These are phyloP conservation scores for Tilletia setariae DNA, from an alignment of 1,284 basidiomycete genomes.

Conservation along the genomic window DNA sequence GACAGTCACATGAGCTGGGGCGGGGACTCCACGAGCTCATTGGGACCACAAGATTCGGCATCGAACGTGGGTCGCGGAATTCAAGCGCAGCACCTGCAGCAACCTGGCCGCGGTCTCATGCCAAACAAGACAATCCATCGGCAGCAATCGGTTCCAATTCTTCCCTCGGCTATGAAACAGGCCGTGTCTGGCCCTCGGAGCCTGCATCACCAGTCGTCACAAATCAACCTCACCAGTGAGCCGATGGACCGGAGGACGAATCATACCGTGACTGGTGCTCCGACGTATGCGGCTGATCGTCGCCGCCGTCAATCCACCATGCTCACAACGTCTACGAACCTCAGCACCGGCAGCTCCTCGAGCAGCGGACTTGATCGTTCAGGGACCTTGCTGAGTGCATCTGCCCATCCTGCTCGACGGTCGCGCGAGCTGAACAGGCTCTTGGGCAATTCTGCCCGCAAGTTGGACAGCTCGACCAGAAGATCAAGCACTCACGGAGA, in stretches of 20 bases:
- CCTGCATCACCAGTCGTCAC: background rate
- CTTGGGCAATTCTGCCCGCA: slow-evolving; percentile 28
- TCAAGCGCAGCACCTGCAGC: background rate
- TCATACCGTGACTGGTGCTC: slow-evolving; percentile 7
- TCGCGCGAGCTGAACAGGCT: slow-evolving; percentile 42
- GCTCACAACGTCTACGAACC: slow-evolving; percentile 14
- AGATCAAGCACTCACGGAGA: background rate
- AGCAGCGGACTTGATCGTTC: slow-evolving; percentile 35
- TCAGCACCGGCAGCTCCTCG: slow-evolving; percentile 25
- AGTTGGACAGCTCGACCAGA: slow-evolving; percentile 13
- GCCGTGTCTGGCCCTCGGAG: background rate
- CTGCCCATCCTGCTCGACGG: slow-evolving; percentile 37
- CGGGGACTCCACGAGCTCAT: background rate
- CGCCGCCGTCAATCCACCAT: background rate
- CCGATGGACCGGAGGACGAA: background rate
- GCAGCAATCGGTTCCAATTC: slow-evolving; percentile 2
- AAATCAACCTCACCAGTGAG: background rate
- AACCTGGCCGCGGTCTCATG: background rate
- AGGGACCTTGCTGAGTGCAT: slow-evolving; percentile 36
- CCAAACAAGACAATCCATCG: slow-evolving; percentile 7
- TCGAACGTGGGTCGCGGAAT: background rate
- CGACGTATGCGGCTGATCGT: slow-evolving; percentile 2
- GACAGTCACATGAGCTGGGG: slow-evolving; percentile 9
- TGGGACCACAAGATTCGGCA: slow-evolving; percentile 11
- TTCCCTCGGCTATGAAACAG: background rate